Evolutionary conservation across 768 basidiomycete genomes (phyloP).

Genomic region (Rhizopogon rudus): DNA sequence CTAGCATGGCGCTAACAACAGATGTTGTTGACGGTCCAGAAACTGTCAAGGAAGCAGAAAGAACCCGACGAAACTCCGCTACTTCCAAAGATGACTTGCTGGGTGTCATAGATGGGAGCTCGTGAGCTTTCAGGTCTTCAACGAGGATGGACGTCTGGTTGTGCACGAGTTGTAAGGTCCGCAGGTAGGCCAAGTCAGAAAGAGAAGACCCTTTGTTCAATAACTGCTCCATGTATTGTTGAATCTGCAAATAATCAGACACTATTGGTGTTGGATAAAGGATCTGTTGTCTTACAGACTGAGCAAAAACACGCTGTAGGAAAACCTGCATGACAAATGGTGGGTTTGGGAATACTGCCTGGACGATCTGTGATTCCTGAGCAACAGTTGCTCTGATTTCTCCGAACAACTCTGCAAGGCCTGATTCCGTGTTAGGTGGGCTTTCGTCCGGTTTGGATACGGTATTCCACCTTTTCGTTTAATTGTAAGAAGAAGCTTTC

Average conservation of each 20-base stretch:
- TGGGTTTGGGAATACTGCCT: slow-evolving; percentile 97
- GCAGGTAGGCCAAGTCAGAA: slow-evolving; percentile 87
- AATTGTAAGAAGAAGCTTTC: neutral
- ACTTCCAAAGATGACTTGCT: slow-evolving; percentile 57
- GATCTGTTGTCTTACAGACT: slow-evolving; percentile 60
- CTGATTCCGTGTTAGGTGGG: slow-evolving; percentile 75
- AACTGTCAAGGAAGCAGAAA: slow-evolving; percentile 39
- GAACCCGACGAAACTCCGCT: slow-evolving; percentile 53
- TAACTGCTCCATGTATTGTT: slow-evolving; percentile 92
- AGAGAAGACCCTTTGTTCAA: slow-evolving; percentile 68
- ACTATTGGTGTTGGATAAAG: neutral
- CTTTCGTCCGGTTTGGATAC: slow-evolving; percentile 76
- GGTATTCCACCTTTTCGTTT: slow-evolving; percentile 69
- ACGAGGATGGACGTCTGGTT: slow-evolving; percentile 71
- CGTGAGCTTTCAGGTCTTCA: slow-evolving; percentile 89
- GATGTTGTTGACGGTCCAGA: slow-evolving; percentile 40
- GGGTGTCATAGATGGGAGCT: slow-evolving; percentile 64
- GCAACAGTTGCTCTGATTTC: slow-evolving; percentile 91
- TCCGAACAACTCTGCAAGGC: slow-evolving; percentile 70
- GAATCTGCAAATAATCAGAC: slow-evolving; percentile 56
- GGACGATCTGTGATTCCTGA: slow-evolving; percentile 96
- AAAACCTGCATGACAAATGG: slow-evolving; percentile 97
- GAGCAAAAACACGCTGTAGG: slow-evolving; percentile 94
- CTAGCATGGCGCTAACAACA: slow-evolving; percentile 83
- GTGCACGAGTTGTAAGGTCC: slow-evolving; percentile 86